phyloP scores from a whole-genome alignment of 257 asterid genomes.

The Voacanga thouarsii region DNA sequence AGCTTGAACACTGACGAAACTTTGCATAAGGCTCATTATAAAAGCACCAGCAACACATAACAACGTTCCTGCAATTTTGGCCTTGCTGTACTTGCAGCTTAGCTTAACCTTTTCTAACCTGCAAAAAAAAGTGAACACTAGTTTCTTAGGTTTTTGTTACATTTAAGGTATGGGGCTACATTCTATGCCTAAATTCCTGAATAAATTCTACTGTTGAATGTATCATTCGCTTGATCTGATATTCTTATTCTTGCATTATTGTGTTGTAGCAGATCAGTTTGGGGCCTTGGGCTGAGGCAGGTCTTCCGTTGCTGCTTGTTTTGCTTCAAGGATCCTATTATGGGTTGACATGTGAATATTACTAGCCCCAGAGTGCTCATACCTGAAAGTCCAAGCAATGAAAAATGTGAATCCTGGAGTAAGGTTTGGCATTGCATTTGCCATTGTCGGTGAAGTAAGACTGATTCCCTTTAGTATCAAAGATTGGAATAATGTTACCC shows the following conservation, averaged over 20 bases:
- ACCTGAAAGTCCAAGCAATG: conserved; percentile 83
- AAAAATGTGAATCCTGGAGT: conserved; percentile 84
- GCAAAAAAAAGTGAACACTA: conserved; percentile 5
- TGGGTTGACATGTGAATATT: no score
- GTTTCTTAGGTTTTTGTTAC: neutral
- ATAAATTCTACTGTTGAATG: neutral
- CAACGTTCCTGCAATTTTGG: conserved; percentile 72
- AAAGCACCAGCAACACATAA: conserved; percentile 78
- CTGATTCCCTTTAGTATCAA: conserved; percentile 71
- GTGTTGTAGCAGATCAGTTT: neutral
- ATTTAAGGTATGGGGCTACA: neutral
- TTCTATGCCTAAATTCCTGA: neutral
- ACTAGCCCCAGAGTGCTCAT: no score
- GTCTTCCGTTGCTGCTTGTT: neutral
- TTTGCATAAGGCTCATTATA: conserved; percentile 72
- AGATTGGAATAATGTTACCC: conserved; percentile 78
- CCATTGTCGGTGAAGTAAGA: conserved; percentile 83
- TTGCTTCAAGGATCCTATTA: no score
- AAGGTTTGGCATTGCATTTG: conserved; percentile 96
- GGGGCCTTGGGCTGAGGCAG: no score
- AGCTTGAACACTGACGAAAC: conserved; percentile 19
- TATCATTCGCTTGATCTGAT: neutral
- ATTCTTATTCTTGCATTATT: neutral
- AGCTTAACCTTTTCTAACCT: conserved; percentile 72
- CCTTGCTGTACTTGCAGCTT: conserved; percentile 68